Evolutionary conservation across 2,329 filamentous ascomycete species (phyloP), one percentile per base, ranked within the genome.

Genomic region (Daldinia sp.): DNA sequence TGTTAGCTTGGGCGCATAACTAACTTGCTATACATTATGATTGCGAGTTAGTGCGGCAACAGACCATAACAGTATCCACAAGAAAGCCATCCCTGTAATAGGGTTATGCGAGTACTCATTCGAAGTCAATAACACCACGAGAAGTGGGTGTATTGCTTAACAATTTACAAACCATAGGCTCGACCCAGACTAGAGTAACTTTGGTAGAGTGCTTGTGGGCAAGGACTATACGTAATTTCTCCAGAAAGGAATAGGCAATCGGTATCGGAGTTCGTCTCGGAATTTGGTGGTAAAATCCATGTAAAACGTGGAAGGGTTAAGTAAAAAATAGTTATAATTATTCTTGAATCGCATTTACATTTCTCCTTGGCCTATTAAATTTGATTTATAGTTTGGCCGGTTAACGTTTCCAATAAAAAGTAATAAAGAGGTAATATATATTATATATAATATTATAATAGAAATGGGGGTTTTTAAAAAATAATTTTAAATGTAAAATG

Each of bases 231-330:
- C 9, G 51, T 54, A 26, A 39, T 1, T 10, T 35, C 46, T n/a
- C 23, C 7, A 35, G 18, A 33, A 12, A 4, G n/a, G 42, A 57
- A 33, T 3, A 50, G 41, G 46, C 61, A 33, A 28, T 60, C 65
- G 60, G 60, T 13, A 13, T 68, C 62, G 54, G 61, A 62, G n/a
- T 58, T 57, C 42, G 61, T 13, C 4, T 58, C 57, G 51, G 41
- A n/a, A 26, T 58, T 50, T 30, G 26, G 33, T 46, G n/a, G 7
- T 23, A 44, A 44, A 58, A 56, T 58, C 33, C 13, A 39, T 26
- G 30, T 30, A 10, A 51, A 51, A 51, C 18, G 3, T 30, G 15
- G 26, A 18, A 3, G 15, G 46, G 6, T 3, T 6, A 30, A 50
- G 46, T 33, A 33, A 5, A 5, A 23, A 26, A 4, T 50, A 23